Percentiles rank a stretch among this genome's conserved stretches.
These are phyloP conservation scores for Metarhizium sp. DNA, from an alignment of 2,329 filamentous ascomycete genomes.

Conservation along the genomic window DNA sequence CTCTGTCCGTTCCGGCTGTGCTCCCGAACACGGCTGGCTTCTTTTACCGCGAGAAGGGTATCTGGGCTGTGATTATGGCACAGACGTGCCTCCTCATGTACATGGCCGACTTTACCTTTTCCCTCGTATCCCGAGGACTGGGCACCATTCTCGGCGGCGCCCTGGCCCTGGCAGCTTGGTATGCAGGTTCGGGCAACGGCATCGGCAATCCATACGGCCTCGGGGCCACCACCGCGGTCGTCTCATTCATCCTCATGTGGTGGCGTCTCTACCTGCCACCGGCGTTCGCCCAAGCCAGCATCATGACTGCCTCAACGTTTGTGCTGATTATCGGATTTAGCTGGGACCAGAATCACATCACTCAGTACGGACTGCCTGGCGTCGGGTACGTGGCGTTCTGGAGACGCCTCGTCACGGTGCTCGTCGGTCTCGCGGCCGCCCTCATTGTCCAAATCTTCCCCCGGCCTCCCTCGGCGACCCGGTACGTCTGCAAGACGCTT, in stretches of 20 bases:
- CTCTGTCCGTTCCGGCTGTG: constrained; percentile 28
- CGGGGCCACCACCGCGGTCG: constrained; percentile 32
- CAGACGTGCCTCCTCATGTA: constrained; percentile 39
- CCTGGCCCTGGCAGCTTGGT: constrained; percentile 38
- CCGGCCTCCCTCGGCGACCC: constrained; percentile 34
- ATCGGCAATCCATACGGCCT: constrained; percentile 40
- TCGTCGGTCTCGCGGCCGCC: constrained; percentile 33
- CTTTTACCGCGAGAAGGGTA: constrained; percentile 40
- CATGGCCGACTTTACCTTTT: constrained; percentile 40
- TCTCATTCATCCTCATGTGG: constrained; percentile 25
- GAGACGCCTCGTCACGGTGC: constrained; percentile 32
- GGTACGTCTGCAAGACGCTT: constrained; percentile 33
- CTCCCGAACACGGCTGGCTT: constrained; percentile 36
- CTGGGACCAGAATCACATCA: constrained; percentile 32
- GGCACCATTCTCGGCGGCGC: constrained; percentile 38
- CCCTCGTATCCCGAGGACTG: constrained; percentile 27
- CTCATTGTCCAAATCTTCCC: constrained; percentile 37
- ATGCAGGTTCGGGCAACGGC: constrained; percentile 38
- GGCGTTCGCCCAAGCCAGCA: constrained; percentile 17
- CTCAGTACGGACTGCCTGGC: constrained; percentile 34
- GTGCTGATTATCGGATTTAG: constrained; percentile 36
- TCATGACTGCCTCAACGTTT: constrained; percentile 28
- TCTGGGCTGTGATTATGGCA: constrained; percentile 43
- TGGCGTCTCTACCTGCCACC: constrained; percentile 23
- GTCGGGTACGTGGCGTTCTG: constrained; percentile 39